phyloP scores from a whole-genome alignment of 2,329 filamentous ascomycete genomes.

The Scopulariopsis brevicaulis region DNA sequence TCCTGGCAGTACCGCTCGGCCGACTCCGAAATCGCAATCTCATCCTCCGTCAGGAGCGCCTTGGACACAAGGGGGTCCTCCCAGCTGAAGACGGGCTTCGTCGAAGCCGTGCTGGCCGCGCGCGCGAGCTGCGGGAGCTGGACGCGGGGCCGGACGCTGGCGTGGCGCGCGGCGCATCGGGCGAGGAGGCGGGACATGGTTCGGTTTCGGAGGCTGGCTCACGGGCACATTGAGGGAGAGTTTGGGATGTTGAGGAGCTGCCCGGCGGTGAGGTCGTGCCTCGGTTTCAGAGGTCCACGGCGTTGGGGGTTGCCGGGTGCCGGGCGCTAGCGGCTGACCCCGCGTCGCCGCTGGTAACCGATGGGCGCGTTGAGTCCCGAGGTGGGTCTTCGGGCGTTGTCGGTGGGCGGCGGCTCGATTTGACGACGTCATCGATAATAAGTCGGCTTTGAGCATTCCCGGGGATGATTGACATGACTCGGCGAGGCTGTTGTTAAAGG shows the following conservation, averaged over 20 bases:
- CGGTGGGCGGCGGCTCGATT: neutral
- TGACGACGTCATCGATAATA: neutral
- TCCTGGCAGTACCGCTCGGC: constrained; percentile 94
- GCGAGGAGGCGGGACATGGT: constrained; percentile 1
- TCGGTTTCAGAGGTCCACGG: neutral
- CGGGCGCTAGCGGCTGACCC: neutral
- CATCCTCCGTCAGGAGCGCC: constrained; percentile 77
- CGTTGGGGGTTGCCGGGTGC: neutral
- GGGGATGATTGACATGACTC: too few species aligned
- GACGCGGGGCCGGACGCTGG: neutral
- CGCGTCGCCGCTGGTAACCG: neutral
- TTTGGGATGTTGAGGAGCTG: neutral
- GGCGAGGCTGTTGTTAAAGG: too few species aligned
- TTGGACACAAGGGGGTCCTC: constrained; percentile 72
- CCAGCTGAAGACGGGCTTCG: constrained; percentile 59
- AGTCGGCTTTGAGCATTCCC: too few species aligned
- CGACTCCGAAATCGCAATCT: constrained; percentile 79
- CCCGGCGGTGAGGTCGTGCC: neutral
- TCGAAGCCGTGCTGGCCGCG: neutral
- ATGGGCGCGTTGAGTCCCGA: neutral
- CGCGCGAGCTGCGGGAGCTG: neutral
- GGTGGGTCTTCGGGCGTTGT: neutral
- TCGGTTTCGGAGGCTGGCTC: neutral
- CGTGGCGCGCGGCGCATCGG: neutral
- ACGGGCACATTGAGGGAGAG: too few species aligned